phyloP scores from a whole-genome alignment of 2,329 filamentous ascomycete genomes.

The Nannizziopsis arthrosporioides region DNA sequence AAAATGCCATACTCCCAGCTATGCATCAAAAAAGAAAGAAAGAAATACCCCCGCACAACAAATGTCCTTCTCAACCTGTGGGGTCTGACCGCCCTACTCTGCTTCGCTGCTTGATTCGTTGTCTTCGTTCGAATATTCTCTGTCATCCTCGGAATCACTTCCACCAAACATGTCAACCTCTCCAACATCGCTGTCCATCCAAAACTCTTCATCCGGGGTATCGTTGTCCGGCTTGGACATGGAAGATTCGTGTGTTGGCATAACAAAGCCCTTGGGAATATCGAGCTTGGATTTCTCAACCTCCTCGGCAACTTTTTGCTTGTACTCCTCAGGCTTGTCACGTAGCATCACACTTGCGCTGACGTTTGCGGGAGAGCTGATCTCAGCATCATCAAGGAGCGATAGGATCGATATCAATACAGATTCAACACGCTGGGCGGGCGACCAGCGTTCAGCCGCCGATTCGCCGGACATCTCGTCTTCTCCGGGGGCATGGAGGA shows the following conservation, averaged over 20 bases:
- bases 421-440: constrained; percentile 85
- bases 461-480: constrained; percentile 84
- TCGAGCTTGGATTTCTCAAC: constrained; percentile 65
- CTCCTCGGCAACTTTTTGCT: constrained; percentile 54
- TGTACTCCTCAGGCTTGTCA: constrained; percentile 58
- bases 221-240: constrained; percentile 31
- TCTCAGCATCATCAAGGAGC: constrained; percentile 85
- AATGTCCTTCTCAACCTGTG: neutral
- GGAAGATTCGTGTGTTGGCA: constrained; percentile 64
- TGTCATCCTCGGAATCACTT: constrained; percentile 46
- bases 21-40: constrained; percentile 1
- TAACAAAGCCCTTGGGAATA: constrained; percentile 65
- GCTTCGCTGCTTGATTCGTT: constrained; percentile 45
- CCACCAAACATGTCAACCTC: constrained; percentile 69
- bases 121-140: constrained; percentile 35
- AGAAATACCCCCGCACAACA: neutral
- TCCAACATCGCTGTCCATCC: constrained; percentile 59
- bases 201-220: constrained; percentile 63
- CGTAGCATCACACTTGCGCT: constrained; percentile 81
- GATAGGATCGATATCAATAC: constrained; percentile 87
- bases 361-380: constrained; percentile 86
- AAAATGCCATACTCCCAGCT: constrained; percentile 2
- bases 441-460: constrained; percentile 87
- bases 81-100: too few species aligned
- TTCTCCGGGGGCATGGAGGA: constrained; percentile 82